A percentile compares a stretch with the other conserved stretches of the same genome.
Conservation (phyloP, 768 basidiomycete species). For the Boletales sp. region DNA sequence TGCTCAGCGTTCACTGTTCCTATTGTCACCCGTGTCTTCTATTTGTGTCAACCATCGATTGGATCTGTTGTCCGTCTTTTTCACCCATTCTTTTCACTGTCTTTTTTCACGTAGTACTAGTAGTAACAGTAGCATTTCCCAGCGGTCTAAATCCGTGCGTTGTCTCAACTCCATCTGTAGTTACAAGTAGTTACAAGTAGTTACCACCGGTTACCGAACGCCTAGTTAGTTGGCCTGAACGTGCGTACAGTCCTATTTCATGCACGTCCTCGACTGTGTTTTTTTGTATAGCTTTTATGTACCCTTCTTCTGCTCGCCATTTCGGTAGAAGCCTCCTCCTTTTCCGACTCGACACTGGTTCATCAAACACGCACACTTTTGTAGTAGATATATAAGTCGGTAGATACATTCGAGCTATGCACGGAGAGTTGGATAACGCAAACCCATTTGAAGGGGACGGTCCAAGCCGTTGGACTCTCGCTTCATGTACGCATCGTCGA, state of each 20-base stretch:
- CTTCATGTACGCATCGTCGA: no score
- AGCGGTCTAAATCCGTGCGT: constrained; percentile 15
- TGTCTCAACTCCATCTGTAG: constrained; percentile 27
- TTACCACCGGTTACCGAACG: constrained; percentile 32
- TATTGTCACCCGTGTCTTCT: constrained; percentile 18
- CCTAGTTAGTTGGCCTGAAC: constrained; percentile 26
- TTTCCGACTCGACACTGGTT: not conserved
- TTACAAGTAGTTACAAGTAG: constrained; percentile 27
- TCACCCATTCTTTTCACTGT: not conserved
- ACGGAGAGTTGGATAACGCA: constrained; percentile 20
- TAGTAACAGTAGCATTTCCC: constrained; percentile 26
- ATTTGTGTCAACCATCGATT: constrained; percentile 31
- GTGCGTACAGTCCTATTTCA: constrained; percentile 4
- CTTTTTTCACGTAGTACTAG: constrained; percentile 8
- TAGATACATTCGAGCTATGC: constrained; percentile 33
- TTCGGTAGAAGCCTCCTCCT: not conserved
- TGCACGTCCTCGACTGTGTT: not conserved
- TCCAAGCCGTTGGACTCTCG: no score
- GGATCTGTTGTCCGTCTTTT: constrained; percentile 16
- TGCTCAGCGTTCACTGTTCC: constrained; percentile 6
- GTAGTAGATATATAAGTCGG: constrained; percentile 33
- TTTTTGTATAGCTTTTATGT: not conserved
- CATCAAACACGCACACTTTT: constrained; percentile 16
- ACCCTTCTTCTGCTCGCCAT: not conserved
- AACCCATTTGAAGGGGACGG: not conserved